Evolutionary conservation across 306 rosid genomes (phyloP).

Genomic region (Dalbergia oliveri): DNA sequence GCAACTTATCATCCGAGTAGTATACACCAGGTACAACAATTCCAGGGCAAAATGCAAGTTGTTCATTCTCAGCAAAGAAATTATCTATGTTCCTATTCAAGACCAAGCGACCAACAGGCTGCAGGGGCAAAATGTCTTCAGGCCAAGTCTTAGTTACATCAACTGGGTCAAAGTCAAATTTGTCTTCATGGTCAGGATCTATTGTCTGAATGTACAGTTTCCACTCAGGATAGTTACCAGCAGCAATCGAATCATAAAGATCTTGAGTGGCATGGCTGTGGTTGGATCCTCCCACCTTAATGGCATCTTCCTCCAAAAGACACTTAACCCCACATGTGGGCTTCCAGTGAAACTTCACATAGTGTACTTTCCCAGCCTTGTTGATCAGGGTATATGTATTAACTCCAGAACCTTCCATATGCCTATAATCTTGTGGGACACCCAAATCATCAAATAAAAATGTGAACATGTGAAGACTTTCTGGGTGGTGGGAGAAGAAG

Average conservation of each 20-base stretch:
- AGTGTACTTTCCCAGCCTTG: constrained; percentile 69
- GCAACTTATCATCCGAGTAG: constrained; percentile 84
- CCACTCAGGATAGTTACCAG: constrained; percentile 95
- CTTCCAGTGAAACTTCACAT: constrained; percentile 86
- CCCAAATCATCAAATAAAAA: constrained; percentile 82
- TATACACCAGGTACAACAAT: constrained; percentile 78
- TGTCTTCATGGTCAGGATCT: constrained; percentile 81
- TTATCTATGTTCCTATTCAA: constrained; percentile 85
- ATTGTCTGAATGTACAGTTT: constrained; percentile 80
- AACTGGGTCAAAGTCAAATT: constrained; percentile 82
- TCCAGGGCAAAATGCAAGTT: constrained; percentile 82
- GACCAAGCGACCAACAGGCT: constrained; percentile 92
- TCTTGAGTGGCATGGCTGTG: constrained; percentile 93
- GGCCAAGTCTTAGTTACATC: constrained; percentile 94
- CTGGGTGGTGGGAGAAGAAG: constrained; percentile 87
- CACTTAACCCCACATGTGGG: constrained; percentile 80
- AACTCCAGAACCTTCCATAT: constrained; percentile 90
- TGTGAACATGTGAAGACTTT: constrained; percentile 80
- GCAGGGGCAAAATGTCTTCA: constrained; percentile 84
- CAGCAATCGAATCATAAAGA: constrained; percentile 81
- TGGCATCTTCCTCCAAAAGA: constrained; percentile 80
- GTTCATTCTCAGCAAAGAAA: constrained; percentile 90
- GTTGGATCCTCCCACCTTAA: constrained; percentile 79
- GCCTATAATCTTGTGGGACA: constrained; percentile 84
- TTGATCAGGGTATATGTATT: constrained; percentile 74